Base-by-base conservation (phyloP, 2,329 filamentous ascomycete species). In the Fusarium stilboides region DNA sequence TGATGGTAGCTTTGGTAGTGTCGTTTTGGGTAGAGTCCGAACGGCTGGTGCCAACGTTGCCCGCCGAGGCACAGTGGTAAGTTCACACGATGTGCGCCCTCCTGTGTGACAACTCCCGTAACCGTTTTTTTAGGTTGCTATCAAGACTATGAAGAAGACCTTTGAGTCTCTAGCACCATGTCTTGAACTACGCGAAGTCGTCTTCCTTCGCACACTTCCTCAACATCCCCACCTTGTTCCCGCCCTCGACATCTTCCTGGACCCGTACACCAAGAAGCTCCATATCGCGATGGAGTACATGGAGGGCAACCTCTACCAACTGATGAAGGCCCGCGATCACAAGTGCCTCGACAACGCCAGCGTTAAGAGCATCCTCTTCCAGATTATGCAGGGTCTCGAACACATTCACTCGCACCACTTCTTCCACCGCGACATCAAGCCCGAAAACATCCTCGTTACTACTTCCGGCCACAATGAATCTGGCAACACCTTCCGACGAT, bases 131-230 rank as follows among this genome's bases (percentile, higher is more conserved):
- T 57, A 98, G 96, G 92, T 99, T 75, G 96, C 96, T 43, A 98
- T 99, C 83, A 99, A 99, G 83, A 98, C 96, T 8, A 99, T 99
- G 96, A 99, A 99, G 87, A 99, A 99, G 88, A 94, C 92, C 0
- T 99, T 98, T 75, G 94, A 98, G 74, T 97, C 93, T 3, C 94
- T 98, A 77, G 84, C 88, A 17, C 92, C 94, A 53, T 99, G 96
- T 79, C 83, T 98, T 69, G 96, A 99, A 80, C 88, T 99, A 55
- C 91, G 96, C 66, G 96, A 99, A 80, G 96, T 99, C 70, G 96
- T 99, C 78, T 99, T 99, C 81, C 85, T 99, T 46, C 91, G 94
- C 76, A 95, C 94, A 13, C 85, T 99, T 17, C 96, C 96, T 3
- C 85, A 88, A 44, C 96, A 99, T 77, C 89, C 90, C 73, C 96